phyloP scores from a whole-genome alignment of 768 basidiomycete species.

The Terana coerulea region DNA sequence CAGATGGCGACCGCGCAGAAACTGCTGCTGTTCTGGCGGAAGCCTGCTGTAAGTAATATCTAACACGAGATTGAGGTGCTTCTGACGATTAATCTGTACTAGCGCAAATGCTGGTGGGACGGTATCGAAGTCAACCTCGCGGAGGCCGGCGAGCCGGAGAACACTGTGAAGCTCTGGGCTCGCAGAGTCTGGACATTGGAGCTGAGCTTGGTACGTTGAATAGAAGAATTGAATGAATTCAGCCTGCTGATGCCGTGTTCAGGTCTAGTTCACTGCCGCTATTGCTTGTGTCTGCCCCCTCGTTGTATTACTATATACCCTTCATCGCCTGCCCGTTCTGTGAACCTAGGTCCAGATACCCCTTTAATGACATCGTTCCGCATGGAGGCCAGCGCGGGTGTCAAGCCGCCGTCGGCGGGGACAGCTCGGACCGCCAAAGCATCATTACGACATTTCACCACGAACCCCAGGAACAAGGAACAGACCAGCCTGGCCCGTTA shows the following conservation, averaged over 20 bases:
- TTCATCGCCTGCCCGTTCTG: background rate
- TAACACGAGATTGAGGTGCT: conserved; percentile 4
- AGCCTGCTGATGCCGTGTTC: background rate
- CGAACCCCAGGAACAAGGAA: too few species aligned
- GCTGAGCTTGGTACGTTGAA: conserved; percentile 72
- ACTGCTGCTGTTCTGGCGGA: conserved; percentile 95
- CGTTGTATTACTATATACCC: background rate
- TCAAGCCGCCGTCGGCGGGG: too few species aligned
- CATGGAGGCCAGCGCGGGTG: too few species aligned
- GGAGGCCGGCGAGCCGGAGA: conserved; percentile 44
- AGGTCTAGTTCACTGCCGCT: background rate
- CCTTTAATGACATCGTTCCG: too few species aligned
- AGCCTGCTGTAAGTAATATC: conserved; percentile 82
- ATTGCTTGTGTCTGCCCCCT: too few species aligned
- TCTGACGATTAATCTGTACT: conserved; percentile 6
- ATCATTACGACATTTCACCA: too few species aligned
- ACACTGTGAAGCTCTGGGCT: conserved; percentile 89
- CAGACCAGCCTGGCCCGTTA: too few species aligned
- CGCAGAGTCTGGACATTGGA: conserved; percentile 98
- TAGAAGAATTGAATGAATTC: background rate
- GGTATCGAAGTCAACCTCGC: conserved; percentile 88
- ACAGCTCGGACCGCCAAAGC: too few species aligned
- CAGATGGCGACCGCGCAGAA: conserved; percentile 99
- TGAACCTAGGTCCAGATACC: conserved; percentile 1
- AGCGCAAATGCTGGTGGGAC: conserved; percentile 99